A percentile compares a stretch with the other conserved stretches of the same genome.
These are phyloP conservation scores for Schizophyllum commune DNA, from an alignment of 1,284 basidiomycete genomes.

Conservation along the genomic window DNA sequence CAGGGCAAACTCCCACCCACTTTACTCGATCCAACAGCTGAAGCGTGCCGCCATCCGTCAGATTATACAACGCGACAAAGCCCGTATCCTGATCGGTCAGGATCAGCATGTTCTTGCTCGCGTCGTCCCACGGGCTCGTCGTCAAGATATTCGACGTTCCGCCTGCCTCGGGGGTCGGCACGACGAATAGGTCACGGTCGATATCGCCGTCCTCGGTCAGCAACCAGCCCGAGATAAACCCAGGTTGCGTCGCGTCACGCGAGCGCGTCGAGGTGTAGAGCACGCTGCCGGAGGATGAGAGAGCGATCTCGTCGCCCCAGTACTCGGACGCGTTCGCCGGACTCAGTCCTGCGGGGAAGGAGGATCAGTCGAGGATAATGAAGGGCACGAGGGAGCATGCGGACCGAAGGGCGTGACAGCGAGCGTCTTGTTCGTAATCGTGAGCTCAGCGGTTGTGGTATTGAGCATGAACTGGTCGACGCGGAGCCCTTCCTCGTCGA, in stretches of 20 bases:
- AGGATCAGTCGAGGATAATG: neutral
- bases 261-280: constrained; percentile 15
- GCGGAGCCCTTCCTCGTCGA: constrained; percentile 15
- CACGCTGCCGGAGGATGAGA: constrained; percentile 9
- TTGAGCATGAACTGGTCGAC: constrained; percentile 14
- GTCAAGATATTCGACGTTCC: constrained; percentile 14
- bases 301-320: constrained; percentile 15
- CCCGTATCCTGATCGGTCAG: constrained; percentile 14
- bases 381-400: neutral
- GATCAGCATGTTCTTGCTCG: constrained; percentile 12
- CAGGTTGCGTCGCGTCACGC: constrained; percentile 3
- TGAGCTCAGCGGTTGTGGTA: constrained; percentile 5
- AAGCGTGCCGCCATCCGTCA: constrained; percentile 4
- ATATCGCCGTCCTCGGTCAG: constrained; percentile 9
- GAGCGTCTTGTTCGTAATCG: constrained; percentile 9
- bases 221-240: constrained; percentile 14
- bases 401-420: constrained; percentile 14
- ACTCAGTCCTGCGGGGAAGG: constrained; percentile 2
- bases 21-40: constrained; percentile 12
- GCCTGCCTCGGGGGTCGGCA: constrained; percentile 12
- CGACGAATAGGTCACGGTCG: constrained; percentile 7
- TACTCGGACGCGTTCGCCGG: constrained; percentile 12
- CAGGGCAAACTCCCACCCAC: constrained; percentile 2
- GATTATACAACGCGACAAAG: constrained; percentile 13
- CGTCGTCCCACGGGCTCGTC: constrained; percentile 10